These are phyloP conservation scores for Cladosporium sp. DNA, from an alignment of 2,329 filamentous ascomycete genomes.

Conservation along the genomic window DNA sequence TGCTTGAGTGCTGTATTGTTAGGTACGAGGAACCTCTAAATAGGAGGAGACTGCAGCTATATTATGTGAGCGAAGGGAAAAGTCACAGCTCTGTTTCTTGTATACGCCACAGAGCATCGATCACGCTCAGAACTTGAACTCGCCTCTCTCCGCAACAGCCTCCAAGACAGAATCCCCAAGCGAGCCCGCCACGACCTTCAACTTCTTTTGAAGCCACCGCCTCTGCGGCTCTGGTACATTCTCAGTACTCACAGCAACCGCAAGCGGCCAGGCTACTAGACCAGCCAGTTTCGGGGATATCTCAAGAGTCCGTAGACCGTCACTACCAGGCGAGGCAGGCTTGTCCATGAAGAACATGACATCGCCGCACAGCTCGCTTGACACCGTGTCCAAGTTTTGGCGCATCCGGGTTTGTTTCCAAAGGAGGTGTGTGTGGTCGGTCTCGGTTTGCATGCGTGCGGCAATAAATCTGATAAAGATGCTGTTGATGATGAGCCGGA, in stretches of 20 bases:
- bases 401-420: conserved; percentile 5
- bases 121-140: conserved; percentile 7
- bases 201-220: conserved; percentile 5
- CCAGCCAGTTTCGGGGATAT: conserved; percentile 8
- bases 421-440: background rate
- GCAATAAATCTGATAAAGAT: conserved; percentile 15
- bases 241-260: conserved; percentile 11
- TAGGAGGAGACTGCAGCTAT: too few relatives aligned
- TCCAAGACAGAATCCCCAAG: conserved; percentile 5
- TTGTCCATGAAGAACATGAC: conserved; percentile 5
- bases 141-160: background rate
- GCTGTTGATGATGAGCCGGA: conserved; percentile 21
- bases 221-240: conserved; percentile 9
- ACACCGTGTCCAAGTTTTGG: conserved; percentile 6
- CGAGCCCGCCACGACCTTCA: conserved; percentile 4
- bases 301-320: background rate
- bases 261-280: conserved; percentile 10
- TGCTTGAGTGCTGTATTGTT: too few relatives aligned
- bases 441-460: background rate
- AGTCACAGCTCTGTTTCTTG: too few relatives aligned
- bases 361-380: conserved; percentile 9
- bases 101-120: too few relatives aligned
- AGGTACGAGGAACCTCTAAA: too few relatives aligned
- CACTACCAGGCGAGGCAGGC: background rate
- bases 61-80: too few relatives aligned